A percentile compares a stretch with the other conserved stretches of the same genome.
Evolutionary conservation across 148 eudicot species (phyloP).

Genomic region (Talinum fruticosum): DNA sequence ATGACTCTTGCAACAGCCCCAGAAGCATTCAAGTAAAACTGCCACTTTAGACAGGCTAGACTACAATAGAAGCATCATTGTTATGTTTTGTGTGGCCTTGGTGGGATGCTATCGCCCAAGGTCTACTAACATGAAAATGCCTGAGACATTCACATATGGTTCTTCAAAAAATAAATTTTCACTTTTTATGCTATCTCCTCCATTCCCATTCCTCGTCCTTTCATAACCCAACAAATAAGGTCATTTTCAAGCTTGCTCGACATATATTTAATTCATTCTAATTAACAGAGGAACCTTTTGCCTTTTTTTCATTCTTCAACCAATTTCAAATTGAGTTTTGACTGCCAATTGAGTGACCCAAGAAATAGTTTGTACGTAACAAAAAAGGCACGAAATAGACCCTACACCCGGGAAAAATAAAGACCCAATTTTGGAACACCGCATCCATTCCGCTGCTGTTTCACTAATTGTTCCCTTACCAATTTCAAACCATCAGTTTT

Average conservation of each 20-base stretch:
- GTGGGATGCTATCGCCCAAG: neutral
- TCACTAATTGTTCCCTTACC: neutral
- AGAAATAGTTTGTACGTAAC: neutral
- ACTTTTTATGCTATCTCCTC: neutral
- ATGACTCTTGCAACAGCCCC: neutral
- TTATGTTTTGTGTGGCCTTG: neutral
- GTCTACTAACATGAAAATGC: neutral
- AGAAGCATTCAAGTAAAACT: neutral
- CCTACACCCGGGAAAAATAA: neutral
- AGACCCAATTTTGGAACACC: neutral
- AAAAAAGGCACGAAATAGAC: neutral
- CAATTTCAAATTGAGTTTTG: neutral
- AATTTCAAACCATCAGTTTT: neutral
- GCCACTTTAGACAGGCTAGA: neutral
- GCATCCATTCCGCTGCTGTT: neutral
- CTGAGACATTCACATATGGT: constrained; percentile 1
- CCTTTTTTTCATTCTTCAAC: neutral
- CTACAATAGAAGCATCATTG: neutral
- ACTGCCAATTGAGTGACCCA: constrained; percentile 4
- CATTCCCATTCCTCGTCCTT: neutral
- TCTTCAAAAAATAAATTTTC: neutral
- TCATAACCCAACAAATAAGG: neutral
- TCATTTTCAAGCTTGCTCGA: neutral
- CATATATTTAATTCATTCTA: too few species aligned
- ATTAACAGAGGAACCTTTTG: too few species aligned